Percentiles rank a stretch among this genome's conserved stretches.
Conservation (phyloP, 176 grass and related monocot species). For the Carex myosuroides region DNA sequence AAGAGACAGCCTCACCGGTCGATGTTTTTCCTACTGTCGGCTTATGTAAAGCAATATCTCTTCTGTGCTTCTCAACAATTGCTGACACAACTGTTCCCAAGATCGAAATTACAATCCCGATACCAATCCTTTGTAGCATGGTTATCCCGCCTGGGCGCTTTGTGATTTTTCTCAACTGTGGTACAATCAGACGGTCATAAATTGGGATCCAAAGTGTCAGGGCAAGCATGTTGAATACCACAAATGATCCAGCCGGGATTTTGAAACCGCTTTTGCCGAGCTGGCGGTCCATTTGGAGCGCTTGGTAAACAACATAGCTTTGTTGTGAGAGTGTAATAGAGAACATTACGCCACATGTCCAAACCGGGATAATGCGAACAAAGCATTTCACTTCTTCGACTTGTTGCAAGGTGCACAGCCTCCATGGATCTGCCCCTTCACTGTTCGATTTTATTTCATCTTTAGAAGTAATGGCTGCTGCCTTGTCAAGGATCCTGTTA, state of each 20-base stretch:
- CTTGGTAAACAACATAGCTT: slow-evolving; percentile 54
- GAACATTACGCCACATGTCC: slow-evolving; percentile 50
- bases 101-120: slow-evolving; percentile 27
- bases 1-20: not conserved
- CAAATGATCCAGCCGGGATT: slow-evolving; percentile 46
- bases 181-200: slow-evolving; percentile 56
- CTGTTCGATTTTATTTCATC: slow-evolving; percentile 21
- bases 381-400: slow-evolving; percentile 80
- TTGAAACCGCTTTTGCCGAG: slow-evolving; percentile 29
- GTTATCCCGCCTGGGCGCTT: slow-evolving; percentile 31
- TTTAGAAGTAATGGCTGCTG: not conserved
- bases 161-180: slow-evolving; percentile 31
- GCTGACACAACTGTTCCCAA: slow-evolving; percentile 33
- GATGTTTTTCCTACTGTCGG: not conserved
- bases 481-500: slow-evolving; percentile 56
- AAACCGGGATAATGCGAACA: slow-evolving; percentile 45
- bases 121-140: slow-evolving; percentile 35
- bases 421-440: slow-evolving; percentile 26
- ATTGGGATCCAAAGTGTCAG: slow-evolving; percentile 50
- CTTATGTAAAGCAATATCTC: slow-evolving; percentile 6
- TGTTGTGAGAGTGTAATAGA: slow-evolving; percentile 42
- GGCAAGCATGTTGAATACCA: slow-evolving; percentile 70
- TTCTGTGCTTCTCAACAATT: slow-evolving; percentile 32
- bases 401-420: slow-evolving; percentile 57
- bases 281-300: slow-evolving; percentile 44